Conservation (phyloP, 345 rosid species). For the Boechera stricta region DNA sequence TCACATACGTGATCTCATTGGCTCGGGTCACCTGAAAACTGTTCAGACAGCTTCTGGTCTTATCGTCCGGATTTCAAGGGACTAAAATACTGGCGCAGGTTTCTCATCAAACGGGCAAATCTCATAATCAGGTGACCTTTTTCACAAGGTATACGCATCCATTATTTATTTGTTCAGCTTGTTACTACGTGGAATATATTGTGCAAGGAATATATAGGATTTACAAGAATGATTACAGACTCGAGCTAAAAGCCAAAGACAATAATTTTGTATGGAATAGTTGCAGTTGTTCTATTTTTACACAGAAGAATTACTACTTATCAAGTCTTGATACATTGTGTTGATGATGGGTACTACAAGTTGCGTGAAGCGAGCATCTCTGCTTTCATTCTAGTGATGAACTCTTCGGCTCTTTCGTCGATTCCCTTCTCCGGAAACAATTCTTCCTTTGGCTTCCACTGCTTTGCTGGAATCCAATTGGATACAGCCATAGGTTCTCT, state of each 20-base stretch:
- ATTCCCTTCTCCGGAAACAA: constrained; percentile 56
- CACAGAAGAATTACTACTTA: neutral
- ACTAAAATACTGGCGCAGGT: constrained; percentile 32
- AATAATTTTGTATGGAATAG: neutral
- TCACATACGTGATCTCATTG: constrained; percentile 92
- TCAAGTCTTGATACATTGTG: constrained; percentile 8
- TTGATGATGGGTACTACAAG: constrained; percentile 36
- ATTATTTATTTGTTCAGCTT: constrained; percentile 5
- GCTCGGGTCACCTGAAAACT: constrained; percentile 84
- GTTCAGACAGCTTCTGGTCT: constrained; percentile 62
- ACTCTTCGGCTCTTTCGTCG: constrained; percentile 79
- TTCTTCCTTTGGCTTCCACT: constrained; percentile 39
- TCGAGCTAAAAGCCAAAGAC: constrained; percentile 19
- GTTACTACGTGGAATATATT: neutral
- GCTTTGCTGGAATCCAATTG: constrained; percentile 48
- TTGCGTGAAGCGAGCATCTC: constrained; percentile 57
- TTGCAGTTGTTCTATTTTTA: neutral
- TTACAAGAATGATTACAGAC: neutral
- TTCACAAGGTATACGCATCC: neutral
- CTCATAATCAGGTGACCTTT: constrained; percentile 1
- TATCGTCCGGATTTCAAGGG: constrained; percentile 67
- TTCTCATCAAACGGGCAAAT: constrained; percentile 3
- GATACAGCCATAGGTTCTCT: constrained; percentile 19
- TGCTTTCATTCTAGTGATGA: constrained; percentile 64
- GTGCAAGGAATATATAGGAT: neutral